phyloP scores from a whole-genome alignment of 2,329 filamentous ascomycete genomes.

The Pezicula carpinea region DNA sequence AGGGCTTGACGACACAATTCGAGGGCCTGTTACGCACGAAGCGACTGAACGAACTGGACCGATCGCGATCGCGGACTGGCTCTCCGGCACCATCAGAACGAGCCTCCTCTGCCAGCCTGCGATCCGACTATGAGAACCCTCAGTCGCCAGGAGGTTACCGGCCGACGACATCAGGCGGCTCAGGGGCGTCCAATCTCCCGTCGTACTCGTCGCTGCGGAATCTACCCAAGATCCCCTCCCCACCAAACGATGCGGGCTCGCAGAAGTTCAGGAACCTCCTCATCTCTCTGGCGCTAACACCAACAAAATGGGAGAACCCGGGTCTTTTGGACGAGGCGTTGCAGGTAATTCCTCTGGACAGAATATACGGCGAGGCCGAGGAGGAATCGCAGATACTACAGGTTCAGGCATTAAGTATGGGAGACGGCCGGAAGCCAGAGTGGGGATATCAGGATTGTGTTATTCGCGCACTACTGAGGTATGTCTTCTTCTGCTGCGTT shows the following conservation, averaged over 20 bases:
- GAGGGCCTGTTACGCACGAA: constrained; percentile 82
- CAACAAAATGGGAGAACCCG: constrained; percentile 93
- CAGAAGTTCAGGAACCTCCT: constrained; percentile 78
- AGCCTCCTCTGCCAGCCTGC: constrained; percentile 44
- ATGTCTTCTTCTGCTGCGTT: constrained; percentile 29
- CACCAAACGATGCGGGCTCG: constrained; percentile 67
- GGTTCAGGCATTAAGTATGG: constrained; percentile 84
- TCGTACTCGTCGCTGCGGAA: constrained; percentile 58
- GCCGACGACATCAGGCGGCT: constrained; percentile 43
- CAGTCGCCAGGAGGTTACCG: constrained; percentile 30
- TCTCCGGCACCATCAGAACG: constrained; percentile 52
- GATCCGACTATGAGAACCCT: constrained; percentile 22
- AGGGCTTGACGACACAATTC: constrained; percentile 77
- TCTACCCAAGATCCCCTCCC: constrained; percentile 66
- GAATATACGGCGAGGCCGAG: constrained; percentile 90
- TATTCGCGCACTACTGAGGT: constrained; percentile 80
- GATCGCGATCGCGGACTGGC: constrained; percentile 52
- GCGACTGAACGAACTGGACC: constrained; percentile 77
- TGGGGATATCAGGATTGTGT: constrained; percentile 99
- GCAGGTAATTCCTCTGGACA: constrained; percentile 78
- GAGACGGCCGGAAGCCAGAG: constrained; percentile 71
- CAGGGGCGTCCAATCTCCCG: constrained; percentile 41
- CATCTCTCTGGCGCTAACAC: constrained; percentile 79
- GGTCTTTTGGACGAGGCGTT: constrained; percentile 90
- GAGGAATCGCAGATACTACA: constrained; percentile 86